A percentile compares a stretch with the other conserved stretches of the same genome.
Conservation (phyloP, 2,329 filamentous ascomycete genomes). For the Botrytis tulipae region DNA sequence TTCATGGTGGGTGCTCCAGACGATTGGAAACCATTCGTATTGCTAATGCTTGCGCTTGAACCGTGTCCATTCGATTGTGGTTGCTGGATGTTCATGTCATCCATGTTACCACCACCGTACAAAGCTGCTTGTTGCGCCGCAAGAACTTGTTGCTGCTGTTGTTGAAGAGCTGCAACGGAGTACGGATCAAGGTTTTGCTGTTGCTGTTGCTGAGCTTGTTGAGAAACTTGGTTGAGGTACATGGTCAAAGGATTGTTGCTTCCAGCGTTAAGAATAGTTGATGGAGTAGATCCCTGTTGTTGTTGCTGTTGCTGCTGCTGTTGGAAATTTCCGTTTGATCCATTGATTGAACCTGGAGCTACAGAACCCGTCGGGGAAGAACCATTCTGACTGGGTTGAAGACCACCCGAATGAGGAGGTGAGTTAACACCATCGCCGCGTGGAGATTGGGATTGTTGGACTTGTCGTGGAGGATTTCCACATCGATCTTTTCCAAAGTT, state of each 20-base stretch:
- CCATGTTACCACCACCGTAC: slow-evolving; percentile 67
- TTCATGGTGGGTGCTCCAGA: slow-evolving; percentile 64
- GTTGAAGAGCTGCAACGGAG: slow-evolving; percentile 44
- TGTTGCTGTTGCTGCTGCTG: slow-evolving; percentile 46
- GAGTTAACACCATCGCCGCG: slow-evolving; percentile 59
- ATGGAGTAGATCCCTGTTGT: slow-evolving; percentile 60
- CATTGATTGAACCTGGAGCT: slow-evolving; percentile 49
- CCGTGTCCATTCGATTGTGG: slow-evolving; percentile 63
- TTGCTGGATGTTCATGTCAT: slow-evolving; percentile 57
- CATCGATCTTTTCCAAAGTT: slow-evolving; percentile 99
- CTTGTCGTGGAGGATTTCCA: slow-evolving; percentile 90
- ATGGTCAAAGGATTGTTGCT: slow-evolving; percentile 86
- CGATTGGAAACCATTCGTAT: slow-evolving; percentile 51
- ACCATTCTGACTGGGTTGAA: slow-evolving; percentile 37
- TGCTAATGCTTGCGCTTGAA: slow-evolving; percentile 61
- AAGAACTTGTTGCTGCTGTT: slow-evolving; percentile 70
- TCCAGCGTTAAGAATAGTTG: slow-evolving; percentile 74
- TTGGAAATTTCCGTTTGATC: slow-evolving; percentile 37
- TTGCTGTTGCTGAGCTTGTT: slow-evolving; percentile 68
- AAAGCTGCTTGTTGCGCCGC: slow-evolving; percentile 76
- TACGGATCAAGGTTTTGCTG: slow-evolving; percentile 46
- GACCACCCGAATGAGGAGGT: slow-evolving; percentile 44
- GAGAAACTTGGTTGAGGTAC: slow-evolving; percentile 82
- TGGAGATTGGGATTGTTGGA: slow-evolving; percentile 63
- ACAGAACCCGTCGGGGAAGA: slow-evolving; percentile 40